Percentiles rank a stretch among this genome's conserved stretches.
These are phyloP conservation scores for Verbena officinalis DNA, from an alignment of 257 asterid species.

Conservation along the genomic window DNA sequence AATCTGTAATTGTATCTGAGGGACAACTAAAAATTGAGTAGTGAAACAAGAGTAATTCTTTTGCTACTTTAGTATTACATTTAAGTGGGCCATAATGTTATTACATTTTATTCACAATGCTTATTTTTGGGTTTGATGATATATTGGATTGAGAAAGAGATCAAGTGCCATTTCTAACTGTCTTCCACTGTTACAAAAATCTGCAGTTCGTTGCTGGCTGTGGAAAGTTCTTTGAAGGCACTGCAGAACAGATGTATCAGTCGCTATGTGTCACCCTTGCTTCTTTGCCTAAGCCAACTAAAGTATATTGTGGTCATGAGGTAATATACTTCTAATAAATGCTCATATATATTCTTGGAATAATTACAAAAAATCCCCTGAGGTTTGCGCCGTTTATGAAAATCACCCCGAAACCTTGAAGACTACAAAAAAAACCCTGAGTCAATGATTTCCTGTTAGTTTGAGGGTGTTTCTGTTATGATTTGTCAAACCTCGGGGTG, in stretches of 20 bases:
- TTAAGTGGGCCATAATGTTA: neutral
- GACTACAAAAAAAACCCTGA: too few relatives aligned
- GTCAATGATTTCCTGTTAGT: too few relatives aligned
- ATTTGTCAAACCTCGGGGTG: too few relatives aligned
- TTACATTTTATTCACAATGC: neutral
- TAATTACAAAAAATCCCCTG: too few relatives aligned
- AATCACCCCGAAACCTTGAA: too few relatives aligned
- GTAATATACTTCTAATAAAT: conserved; percentile 37
- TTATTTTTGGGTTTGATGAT: neutral
- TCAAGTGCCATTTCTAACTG: conserved; percentile 3
- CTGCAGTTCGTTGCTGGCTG: conserved; percentile 88
- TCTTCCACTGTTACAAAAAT: conserved; percentile 20
- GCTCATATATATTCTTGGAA: neutral
- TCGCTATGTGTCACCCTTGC: conserved; percentile 84
- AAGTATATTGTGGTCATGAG: conserved; percentile 94
- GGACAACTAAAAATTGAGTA: conserved; percentile 5
- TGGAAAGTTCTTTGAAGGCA: conserved; percentile 95
- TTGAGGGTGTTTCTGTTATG: too few relatives aligned
- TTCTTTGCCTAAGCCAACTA: conserved; percentile 90
- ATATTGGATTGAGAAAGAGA: conserved; percentile 5
- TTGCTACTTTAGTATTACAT: conserved; percentile 4
- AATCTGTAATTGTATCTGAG: neutral
- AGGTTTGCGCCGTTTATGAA: too few relatives aligned
- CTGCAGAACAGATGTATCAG: conserved; percentile 93
- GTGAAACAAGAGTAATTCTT: conserved; percentile 5